A percentile compares a stretch with the other conserved stretches of the same genome.
phyloP scores from a whole-genome alignment of 2,329 filamentous ascomycete species.

The Cyanodermella asteris region DNA sequence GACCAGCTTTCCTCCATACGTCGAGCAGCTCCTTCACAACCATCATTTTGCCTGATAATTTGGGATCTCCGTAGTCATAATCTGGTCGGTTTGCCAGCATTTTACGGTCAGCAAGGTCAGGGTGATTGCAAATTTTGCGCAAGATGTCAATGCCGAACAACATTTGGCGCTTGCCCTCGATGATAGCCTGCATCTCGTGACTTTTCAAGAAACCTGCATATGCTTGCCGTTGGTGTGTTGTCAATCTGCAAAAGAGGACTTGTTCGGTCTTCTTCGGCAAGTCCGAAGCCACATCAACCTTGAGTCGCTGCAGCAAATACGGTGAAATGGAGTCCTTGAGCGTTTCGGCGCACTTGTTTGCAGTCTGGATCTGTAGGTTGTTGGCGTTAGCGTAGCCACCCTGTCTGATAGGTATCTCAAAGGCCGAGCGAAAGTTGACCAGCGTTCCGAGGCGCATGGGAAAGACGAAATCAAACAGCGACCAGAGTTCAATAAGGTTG shows the following conservation, averaged over 20 bases:
- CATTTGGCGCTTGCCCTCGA: constrained; percentile 52
- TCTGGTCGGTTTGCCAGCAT: constrained; percentile 33
- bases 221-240: constrained; percentile 50
- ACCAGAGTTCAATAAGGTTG: constrained; percentile 87
- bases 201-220: constrained; percentile 69
- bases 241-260: constrained; percentile 87
- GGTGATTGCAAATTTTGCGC: constrained; percentile 94
- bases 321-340: constrained; percentile 85
- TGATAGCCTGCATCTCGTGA: constrained; percentile 65
- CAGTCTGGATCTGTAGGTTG: constrained; percentile 83
- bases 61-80: constrained; percentile 56
- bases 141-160: constrained; percentile 80
- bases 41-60: constrained; percentile 85
- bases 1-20: constrained; percentile 76
- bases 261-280: constrained; percentile 90
- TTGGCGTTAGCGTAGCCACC: constrained; percentile 92
- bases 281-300: constrained; percentile 82
- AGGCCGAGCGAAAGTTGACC: constrained; percentile 73
- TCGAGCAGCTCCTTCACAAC: constrained; percentile 72
- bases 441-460: constrained; percentile 87
- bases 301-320: constrained; percentile 78
- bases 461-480: constrained; percentile 90
- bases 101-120: constrained; percentile 59
- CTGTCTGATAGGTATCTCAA: constrained; percentile 80
- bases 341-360: constrained; percentile 80